Conservation (phyloP, 345 rosid species). For the Turritis glabra region DNA sequence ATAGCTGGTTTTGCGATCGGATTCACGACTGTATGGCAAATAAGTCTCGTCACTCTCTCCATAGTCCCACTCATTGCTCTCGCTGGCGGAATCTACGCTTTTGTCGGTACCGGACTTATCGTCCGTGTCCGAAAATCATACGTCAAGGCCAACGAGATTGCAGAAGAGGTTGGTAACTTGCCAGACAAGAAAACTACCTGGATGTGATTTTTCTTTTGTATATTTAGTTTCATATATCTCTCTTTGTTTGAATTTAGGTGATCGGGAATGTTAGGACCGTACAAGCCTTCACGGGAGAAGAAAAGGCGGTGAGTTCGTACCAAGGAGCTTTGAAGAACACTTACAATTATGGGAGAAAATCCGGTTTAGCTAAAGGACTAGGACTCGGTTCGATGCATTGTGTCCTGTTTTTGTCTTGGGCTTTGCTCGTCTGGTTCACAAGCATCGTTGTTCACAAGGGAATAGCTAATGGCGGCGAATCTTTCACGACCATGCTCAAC, state of each 20-base stretch:
- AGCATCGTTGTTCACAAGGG: constrained; percentile 80
- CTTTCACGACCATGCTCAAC: constrained; percentile 99
- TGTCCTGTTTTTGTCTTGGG: constrained; percentile 87
- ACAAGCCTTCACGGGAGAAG: constrained; percentile 95
- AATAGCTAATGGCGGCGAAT: constrained; percentile 83
- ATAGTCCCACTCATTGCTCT: constrained; percentile 94
- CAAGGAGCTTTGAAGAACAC: constrained; percentile 68
- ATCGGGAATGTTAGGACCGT: constrained; percentile 90
- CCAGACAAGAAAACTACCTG: not conserved
- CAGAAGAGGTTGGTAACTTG: constrained; percentile 66
- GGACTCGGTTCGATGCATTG: constrained; percentile 84
- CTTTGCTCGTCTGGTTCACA: constrained; percentile 90
- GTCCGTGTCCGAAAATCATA: constrained; percentile 74
- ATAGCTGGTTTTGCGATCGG: constrained; percentile 83
- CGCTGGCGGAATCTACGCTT: constrained; percentile 91
- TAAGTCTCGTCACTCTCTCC: constrained; percentile 86
- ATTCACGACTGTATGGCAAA: constrained; percentile 85
- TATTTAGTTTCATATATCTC: not conserved
- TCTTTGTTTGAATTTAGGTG: constrained; percentile 46
- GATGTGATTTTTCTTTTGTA: not conserved
- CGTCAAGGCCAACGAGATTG: constrained; percentile 80
- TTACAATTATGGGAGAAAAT: constrained; percentile 69
- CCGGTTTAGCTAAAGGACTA: constrained; percentile 90
- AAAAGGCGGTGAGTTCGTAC: constrained; percentile 74
- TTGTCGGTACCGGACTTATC: constrained; percentile 63